Percentiles rank a stretch among this genome's conserved stretches.
phyloP scores from a whole-genome alignment of 257 asterid species.

The Nicotiana otophora region DNA sequence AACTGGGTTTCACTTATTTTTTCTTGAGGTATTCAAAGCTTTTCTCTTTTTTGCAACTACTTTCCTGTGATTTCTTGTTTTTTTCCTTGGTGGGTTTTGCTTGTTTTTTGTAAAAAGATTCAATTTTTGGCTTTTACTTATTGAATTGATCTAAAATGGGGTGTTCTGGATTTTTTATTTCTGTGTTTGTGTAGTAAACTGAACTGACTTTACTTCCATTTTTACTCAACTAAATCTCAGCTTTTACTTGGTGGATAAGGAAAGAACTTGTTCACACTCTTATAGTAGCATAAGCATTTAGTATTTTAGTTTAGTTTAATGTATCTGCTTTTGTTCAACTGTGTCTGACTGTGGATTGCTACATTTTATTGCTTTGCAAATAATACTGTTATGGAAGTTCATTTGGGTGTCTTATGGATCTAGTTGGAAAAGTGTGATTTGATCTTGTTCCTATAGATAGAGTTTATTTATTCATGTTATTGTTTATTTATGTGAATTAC shows the following conservation, averaged over 20 bases:
- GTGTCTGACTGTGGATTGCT: not conserved
- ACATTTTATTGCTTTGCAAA: not conserved
- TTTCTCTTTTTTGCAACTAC: constrained; percentile 17
- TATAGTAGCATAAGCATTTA: constrained; percentile 9
- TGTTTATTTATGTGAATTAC: constrained; percentile 3
- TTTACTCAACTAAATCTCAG: constrained; percentile 12
- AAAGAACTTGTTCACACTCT: constrained; percentile 24
- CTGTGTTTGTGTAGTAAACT: constrained; percentile 3
- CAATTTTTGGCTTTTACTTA: constrained; percentile 7
- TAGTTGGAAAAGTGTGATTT: constrained; percentile 13
- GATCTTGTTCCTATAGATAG: constrained; percentile 15
- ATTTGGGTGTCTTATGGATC: constrained; percentile 18
- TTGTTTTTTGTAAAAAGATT: constrained; percentile 19
- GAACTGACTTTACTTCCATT: constrained; percentile 22
- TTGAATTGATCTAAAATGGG: constrained; percentile 4
- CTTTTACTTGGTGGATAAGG: constrained; percentile 25
- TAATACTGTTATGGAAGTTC: not conserved
- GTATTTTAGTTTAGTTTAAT: not conserved
- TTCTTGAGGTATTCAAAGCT: constrained; percentile 30
- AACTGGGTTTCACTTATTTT: constrained; percentile 7
- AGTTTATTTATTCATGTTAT: constrained; percentile 6
- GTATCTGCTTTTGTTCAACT: not conserved
- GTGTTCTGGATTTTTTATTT: not conserved
- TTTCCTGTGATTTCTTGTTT: constrained; percentile 9
- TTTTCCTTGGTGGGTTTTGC: constrained; percentile 23